Percentiles rank a stretch among this genome's conserved stretches.
These are phyloP conservation scores for Podospora pseudopauciseta DNA, from an alignment of 495 filamentous ascomycete species.

Conservation along the genomic window DNA sequence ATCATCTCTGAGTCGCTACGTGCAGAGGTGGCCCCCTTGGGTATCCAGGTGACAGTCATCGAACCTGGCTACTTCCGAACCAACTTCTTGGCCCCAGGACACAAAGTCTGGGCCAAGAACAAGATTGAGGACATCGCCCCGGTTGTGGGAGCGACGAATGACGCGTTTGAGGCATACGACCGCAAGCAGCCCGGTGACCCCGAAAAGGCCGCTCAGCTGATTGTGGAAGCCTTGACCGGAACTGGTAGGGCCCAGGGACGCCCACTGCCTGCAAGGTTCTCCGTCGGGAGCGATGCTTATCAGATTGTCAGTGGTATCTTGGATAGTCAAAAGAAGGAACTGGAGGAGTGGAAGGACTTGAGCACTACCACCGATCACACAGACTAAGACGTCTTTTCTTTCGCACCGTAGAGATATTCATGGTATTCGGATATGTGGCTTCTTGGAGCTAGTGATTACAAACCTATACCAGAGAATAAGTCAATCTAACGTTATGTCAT, in stretches of 20 bases:
- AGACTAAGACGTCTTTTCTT: not conserved
- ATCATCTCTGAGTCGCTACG: slow-evolving; percentile 36
- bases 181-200: slow-evolving; percentile 42
- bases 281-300: not conserved
- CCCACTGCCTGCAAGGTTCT: not conserved
- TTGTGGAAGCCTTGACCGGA: not conserved
- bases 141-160: slow-evolving; percentile 22
- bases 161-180: slow-evolving; percentile 13
- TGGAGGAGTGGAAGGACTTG: not conserved
- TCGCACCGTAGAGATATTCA: too few relatives aligned
- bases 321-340: not conserved
- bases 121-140: slow-evolving; percentile 19
- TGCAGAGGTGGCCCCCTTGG: slow-evolving; percentile 40
- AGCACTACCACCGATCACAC: not conserved
- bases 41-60: slow-evolving; percentile 36
- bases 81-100: slow-evolving; percentile 17
- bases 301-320: not conserved
- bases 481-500: too few relatives aligned
- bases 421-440: too few relatives aligned
- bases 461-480: too few relatives aligned
- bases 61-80: slow-evolving; percentile 32
- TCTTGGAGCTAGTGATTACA: too few relatives aligned
- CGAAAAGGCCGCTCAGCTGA: slow-evolving; percentile 25
- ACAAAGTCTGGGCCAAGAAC: not conserved
- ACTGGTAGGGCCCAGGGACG: not conserved